Conservation (phyloP, 2,329 filamentous ascomycete species). For the Orbilia blumenaviensis region DNA sequence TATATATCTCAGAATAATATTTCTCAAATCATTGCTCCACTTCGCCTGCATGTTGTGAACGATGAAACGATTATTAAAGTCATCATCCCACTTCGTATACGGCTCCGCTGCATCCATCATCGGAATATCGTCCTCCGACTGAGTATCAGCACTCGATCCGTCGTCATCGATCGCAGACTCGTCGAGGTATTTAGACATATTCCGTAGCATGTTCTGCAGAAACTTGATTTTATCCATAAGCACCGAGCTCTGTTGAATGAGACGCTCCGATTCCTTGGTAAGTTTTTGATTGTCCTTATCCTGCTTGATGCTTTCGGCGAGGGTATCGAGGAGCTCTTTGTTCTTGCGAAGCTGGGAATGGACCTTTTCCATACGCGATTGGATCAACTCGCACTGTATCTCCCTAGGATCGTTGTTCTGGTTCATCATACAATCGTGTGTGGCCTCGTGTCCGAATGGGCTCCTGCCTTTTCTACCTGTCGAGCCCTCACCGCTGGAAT, state of each 20-base stretch:
- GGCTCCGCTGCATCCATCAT: conserved; percentile 72
- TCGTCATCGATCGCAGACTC: conserved; percentile 67
- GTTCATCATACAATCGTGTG: conserved; percentile 95
- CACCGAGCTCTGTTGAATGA: conserved; percentile 68
- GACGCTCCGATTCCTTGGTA: conserved; percentile 65
- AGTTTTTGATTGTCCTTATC: conserved; percentile 66
- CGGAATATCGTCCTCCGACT: conserved; percentile 58
- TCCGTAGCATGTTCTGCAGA: conserved; percentile 68
- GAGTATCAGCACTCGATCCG: conserved; percentile 54
- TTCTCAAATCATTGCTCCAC: conserved; percentile 95
- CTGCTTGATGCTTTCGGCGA: conserved; percentile 70
- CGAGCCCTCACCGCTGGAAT: conserved; percentile 75
- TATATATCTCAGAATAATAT: conserved; percentile 95
- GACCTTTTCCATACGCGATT: conserved; percentile 79
- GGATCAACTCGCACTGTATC: conserved; percentile 86
- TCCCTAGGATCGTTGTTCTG: conserved; percentile 82
- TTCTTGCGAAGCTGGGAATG: conserved; percentile 81
- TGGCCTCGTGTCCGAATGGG: conserved; percentile 90
- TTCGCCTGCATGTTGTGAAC: conserved; percentile 97
- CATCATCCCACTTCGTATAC: conserved; percentile 83
- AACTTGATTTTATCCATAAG: conserved; percentile 70
- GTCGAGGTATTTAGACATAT: conserved; percentile 67
- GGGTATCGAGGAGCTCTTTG: conserved; percentile 76
- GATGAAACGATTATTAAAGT: conserved; percentile 98
- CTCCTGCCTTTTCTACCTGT: conserved; percentile 81